Percentiles rank a stretch among this genome's conserved stretches.
Conservation (phyloP, 306 rosid genomes). For the Acacia crassicarpa region DNA sequence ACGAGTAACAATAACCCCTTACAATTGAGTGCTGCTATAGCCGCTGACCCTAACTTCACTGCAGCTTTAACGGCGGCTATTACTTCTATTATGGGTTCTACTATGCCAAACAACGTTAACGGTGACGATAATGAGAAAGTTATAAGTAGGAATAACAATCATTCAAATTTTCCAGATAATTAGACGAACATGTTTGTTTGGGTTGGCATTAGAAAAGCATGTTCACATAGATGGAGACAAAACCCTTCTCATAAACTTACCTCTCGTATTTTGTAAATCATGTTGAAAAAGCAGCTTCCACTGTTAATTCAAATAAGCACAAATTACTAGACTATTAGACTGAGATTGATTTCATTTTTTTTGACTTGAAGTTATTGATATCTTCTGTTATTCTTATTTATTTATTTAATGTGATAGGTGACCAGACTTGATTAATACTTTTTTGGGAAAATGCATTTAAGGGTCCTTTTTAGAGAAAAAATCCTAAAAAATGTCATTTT, state of each 20-base stretch:
- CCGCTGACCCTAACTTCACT: constrained; percentile 68
- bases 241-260: no score
- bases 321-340: not conserved
- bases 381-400: not conserved
- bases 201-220: no score
- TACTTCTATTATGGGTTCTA: constrained; percentile 56
- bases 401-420: no score
- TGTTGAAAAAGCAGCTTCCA: no score
- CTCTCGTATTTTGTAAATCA: no score
- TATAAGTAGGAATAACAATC: constrained; percentile 29
- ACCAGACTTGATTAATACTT: no score
- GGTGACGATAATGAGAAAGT: constrained; percentile 24
- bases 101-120: constrained; percentile 39
- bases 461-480: no score
- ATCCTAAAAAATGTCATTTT: no score
- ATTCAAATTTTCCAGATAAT: constrained; percentile 41
- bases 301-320: no score
- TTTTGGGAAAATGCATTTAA: no score
- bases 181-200: not conserved
- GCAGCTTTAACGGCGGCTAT: constrained; percentile 71
- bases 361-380: not conserved
- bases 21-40: constrained; percentile 64
- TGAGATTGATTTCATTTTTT: constrained; percentile 16
- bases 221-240: no score
- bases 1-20: constrained; percentile 40